phyloP scores from a whole-genome alignment of 2,329 filamentous ascomycete genomes.

The Fusarium sp. region DNA sequence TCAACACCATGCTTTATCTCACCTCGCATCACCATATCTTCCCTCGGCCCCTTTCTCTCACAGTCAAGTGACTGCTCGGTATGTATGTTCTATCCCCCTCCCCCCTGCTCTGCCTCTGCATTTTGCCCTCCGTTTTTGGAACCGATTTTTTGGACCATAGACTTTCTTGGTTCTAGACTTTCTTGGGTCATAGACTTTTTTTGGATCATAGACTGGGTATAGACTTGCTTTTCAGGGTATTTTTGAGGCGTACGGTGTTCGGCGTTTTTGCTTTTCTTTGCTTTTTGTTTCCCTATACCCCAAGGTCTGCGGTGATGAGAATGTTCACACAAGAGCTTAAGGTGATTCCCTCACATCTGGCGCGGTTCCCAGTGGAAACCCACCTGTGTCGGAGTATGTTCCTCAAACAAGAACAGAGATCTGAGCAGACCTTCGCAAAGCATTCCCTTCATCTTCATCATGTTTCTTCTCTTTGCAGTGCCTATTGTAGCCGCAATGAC shows the following conservation, averaged over 20 bases:
- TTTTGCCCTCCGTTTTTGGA: background rate
- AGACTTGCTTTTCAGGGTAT: slow-evolving; percentile 3
- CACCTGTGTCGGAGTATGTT: slow-evolving; percentile 38
- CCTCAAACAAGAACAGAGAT: slow-evolving; percentile 65
- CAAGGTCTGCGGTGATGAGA: slow-evolving; percentile 48
- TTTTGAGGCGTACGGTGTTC: slow-evolving; percentile 8
- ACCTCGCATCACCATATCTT: background rate
- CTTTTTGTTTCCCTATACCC: background rate
- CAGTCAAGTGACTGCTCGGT: slow-evolving; percentile 18
- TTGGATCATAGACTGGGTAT: background rate
- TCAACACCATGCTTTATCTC: slow-evolving; percentile 8
- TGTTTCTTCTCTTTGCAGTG: slow-evolving; percentile 12
- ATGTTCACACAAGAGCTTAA: slow-evolving; percentile 43
- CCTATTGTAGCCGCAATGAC: slow-evolving; percentile 56
- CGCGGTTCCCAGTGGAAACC: slow-evolving; percentile 38
- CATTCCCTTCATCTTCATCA: slow-evolving; percentile 7
- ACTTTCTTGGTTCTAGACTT: background rate
- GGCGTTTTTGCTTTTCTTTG: slow-evolving; percentile 3
- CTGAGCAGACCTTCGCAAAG: slow-evolving; percentile 58
- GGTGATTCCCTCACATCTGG: slow-evolving; percentile 37
- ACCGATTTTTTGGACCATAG: background rate
- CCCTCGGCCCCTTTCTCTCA: background rate
- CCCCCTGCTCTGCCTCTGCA: background rate
- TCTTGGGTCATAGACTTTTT: slow-evolving; percentile 5
- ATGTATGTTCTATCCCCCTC: background rate